Conservation (phyloP, 768 basidiomycete species). For the Coprinellus micaceus region DNA sequence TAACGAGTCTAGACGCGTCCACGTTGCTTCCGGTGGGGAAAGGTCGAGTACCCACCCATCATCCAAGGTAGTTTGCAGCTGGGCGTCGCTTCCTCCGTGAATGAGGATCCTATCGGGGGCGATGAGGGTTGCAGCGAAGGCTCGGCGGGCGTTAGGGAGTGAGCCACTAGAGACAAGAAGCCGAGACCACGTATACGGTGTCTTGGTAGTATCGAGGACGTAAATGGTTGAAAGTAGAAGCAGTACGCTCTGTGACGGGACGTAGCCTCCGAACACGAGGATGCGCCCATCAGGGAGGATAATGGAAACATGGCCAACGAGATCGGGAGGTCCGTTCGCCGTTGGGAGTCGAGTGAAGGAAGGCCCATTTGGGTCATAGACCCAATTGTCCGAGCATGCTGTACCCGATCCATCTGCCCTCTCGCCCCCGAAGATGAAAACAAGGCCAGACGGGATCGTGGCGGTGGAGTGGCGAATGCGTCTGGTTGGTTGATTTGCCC, state of each 20-base stretch:
- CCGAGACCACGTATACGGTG: constrained; percentile 46
- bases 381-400: constrained; percentile 60
- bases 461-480: constrained; percentile 74
- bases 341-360: constrained; percentile 56
- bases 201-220: constrained; percentile 54
- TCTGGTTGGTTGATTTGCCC: constrained; percentile 67
- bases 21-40: constrained; percentile 50
- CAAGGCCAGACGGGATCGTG: constrained; percentile 40
- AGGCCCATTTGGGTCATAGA: constrained; percentile 48
- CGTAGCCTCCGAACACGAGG: constrained; percentile 73
- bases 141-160: constrained; percentile 57
- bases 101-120: constrained; percentile 59
- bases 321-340: constrained; percentile 55
- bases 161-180: constrained; percentile 34
- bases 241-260: constrained; percentile 40
- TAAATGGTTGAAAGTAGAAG: constrained; percentile 60
- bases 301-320: constrained; percentile 71
- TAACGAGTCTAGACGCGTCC: constrained; percentile 51
- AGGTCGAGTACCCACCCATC: constrained; percentile 75
- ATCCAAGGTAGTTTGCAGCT: constrained; percentile 46
- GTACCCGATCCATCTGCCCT: constrained; percentile 73
- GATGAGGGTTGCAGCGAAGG: constrained; percentile 54
- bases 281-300: constrained; percentile 68
- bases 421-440: constrained; percentile 78
- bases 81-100: constrained; percentile 72